A percentile compares a stretch with the other conserved stretches of the same genome.
Evolutionary conservation across 805 yeast genomes (phyloP).

Genomic region (Candida dajiaensis): DNA sequence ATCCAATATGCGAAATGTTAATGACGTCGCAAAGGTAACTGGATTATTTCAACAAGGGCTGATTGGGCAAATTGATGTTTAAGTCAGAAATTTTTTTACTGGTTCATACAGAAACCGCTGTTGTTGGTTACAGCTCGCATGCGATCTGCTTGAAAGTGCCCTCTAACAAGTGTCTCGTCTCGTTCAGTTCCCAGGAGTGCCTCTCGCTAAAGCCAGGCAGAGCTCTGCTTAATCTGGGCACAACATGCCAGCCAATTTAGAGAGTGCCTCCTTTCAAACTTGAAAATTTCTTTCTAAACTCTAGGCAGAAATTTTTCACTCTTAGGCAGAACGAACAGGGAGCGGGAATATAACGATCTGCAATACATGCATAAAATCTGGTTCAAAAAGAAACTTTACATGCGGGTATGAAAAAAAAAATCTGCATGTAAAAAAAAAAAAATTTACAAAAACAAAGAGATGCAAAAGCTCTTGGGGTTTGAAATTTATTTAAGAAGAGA

Average conservation of each 20-base stretch:
- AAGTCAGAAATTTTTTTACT: not conserved
- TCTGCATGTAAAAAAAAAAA: not conserved
- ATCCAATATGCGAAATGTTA: not conserved
- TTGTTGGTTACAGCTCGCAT: not conserved
- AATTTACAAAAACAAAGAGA: not conserved
- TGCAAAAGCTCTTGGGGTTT: not conserved
- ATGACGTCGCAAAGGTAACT: not conserved
- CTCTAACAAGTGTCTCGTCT: no score
- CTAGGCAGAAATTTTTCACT: not conserved
- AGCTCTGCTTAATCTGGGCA: not conserved
- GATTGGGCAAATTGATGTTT: not conserved
- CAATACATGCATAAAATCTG: not conserved
- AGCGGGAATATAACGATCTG: not conserved
- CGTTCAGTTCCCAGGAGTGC: no score
- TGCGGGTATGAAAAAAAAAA: not conserved
- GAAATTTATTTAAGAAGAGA: not conserved
- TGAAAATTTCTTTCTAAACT: no score
- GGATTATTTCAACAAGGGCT: not conserved
- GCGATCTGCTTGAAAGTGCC: not conserved
- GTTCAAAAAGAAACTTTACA: not conserved
- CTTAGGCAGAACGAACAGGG: no score
- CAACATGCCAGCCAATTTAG: not conserved
- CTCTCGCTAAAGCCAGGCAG: not conserved
- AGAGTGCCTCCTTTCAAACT: not conserved
- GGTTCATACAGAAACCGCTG: not conserved